Evolutionary conservation across 345 rosid genomes (phyloP).

Genomic region (Citrus medica): DNA sequence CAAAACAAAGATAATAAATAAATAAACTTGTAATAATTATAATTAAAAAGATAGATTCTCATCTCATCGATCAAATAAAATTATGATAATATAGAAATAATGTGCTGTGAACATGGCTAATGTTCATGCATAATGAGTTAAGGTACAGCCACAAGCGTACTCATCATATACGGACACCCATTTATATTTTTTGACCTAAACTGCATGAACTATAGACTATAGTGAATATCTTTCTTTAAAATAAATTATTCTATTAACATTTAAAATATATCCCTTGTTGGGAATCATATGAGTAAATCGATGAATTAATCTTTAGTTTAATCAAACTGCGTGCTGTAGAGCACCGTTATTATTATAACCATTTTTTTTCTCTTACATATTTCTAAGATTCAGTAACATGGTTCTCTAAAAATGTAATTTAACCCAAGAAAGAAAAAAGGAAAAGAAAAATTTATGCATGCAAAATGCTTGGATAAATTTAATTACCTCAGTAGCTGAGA

Average conservation of each 20-base stretch:
- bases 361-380: neutral
- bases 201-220: neutral
- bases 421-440: neutral
- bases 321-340: neutral
- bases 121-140: constrained; percentile 22
- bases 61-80: neutral
- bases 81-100: neutral
- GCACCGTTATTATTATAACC: neutral
- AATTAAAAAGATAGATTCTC: constrained; percentile 1
- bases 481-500: constrained; percentile 76
- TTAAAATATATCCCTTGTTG: neutral
- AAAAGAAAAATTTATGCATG: neutral
- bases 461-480: neutral
- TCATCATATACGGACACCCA: constrained; percentile 7
- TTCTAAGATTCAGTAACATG: neutral
- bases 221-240: neutral
- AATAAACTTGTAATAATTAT: neutral
- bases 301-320: neutral
- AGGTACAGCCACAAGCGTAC: constrained; percentile 11
- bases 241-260: neutral
- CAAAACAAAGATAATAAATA: neutral
- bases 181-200: neutral
- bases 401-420: neutral
- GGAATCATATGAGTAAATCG: neutral
- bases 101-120: constrained; percentile 9